Evolutionary conservation across 192 early-diverging fungal species (phyloP), one percentile per base, ranked within the genome.

Genomic region (Ambispora gerdemannii): DNA sequence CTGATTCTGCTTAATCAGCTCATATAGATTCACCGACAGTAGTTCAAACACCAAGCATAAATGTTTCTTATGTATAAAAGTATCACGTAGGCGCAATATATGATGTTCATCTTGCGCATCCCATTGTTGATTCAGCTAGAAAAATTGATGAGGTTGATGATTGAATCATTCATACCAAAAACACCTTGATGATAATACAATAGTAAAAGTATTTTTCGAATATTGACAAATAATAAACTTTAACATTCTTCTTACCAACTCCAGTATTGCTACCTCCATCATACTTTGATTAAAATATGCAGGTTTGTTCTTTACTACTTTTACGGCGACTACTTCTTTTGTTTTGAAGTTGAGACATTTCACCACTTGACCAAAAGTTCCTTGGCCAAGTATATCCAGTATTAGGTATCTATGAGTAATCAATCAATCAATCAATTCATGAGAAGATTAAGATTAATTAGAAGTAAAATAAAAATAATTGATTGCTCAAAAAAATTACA

Each of bases 331-430:
- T 22, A 91, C 79, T 47, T 93, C 94, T 77, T 92, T 88, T 17
- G 96, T 96, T 75, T 93, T 95, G 47, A 93, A 79, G 70, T 99
- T 95, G 52, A 89, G 86, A 74, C 95, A 98, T 77, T 94, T 96
- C 24, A 95, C 95, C 10, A 99, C 97, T 77, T 99, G 97, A 4
- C 97, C 97, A 87, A 99, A 99, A 2, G 97, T 98, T 31, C 97
- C 97, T 78, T 91, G 87, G 20, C 97, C 97, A 4, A 99, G 81
- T 38, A 94, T 86, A 77, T 97, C 96, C 67, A 95, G 70, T 72
- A 99, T 98, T 47, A 93, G 73, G 78, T 94, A 98, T 67, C 90
- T 92, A 74, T 2, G n/a, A 51, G 63, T 32, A 15, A 19, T 49
- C 8, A 49, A 8, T 19, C n/a, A n/a, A n/a, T n/a, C n/a, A n/a